Conservation (phyloP, 2,329 filamentous ascomycete species). For the Colletotrichum siamense region DNA sequence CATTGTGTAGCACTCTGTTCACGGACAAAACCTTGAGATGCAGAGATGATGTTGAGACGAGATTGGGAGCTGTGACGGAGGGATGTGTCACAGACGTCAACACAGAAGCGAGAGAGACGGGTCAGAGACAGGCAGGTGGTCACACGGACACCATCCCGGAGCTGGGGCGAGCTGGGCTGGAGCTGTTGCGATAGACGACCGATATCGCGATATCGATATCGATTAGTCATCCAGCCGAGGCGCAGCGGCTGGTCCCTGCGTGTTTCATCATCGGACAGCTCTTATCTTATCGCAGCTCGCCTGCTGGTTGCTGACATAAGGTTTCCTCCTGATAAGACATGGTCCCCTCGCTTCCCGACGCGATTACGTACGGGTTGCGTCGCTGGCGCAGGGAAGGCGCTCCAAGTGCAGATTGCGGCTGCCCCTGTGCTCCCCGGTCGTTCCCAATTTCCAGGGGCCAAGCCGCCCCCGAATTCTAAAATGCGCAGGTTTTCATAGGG, state of each 20-base stretch:
- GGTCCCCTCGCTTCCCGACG: not conserved
- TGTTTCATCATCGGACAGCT: not conserved
- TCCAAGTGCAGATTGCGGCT: not conserved
- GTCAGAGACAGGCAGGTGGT: not conserved
- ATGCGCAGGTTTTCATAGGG: conserved; percentile 20
- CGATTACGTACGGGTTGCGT: not conserved
- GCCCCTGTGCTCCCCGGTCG: not conserved
- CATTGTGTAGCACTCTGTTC: not conserved
- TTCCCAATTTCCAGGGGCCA: conserved; percentile 1
- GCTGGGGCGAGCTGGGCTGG: not conserved
- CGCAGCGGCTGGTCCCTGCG: not conserved
- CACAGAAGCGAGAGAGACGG: not conserved
- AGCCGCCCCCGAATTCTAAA: not conserved
- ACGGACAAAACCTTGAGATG: not conserved
- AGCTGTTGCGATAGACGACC: conserved; percentile 15
- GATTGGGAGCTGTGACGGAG: not conserved
- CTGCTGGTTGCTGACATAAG: not conserved
- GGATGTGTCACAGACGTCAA: conserved; percentile 9
- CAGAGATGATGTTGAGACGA: conserved; percentile 13
- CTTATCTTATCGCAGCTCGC: conserved; percentile 4
- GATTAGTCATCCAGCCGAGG: conserved; percentile 17
- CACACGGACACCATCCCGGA: not conserved
- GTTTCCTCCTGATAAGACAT: not conserved
- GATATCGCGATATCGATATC: conserved; percentile 16
- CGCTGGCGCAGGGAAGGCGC: not conserved